Percentiles rank a stretch among this genome's conserved stretches.
phyloP scores from a whole-genome alignment of 2,329 filamentous ascomycete genomes.

The Dactylellina drechsleri region DNA sequence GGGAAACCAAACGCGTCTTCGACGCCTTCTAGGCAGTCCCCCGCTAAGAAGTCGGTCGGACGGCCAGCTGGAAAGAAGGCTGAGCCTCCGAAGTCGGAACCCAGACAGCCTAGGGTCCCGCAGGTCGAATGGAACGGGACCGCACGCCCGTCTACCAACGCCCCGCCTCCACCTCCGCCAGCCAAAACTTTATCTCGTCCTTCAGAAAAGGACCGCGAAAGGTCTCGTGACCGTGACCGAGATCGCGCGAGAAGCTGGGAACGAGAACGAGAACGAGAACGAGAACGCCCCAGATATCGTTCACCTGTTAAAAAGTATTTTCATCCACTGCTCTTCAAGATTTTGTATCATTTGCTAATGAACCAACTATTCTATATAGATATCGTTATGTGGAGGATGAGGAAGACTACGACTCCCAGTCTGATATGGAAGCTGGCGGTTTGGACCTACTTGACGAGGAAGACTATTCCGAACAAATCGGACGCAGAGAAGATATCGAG shows the following conservation, averaged over 20 bases:
- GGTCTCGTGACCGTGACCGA: conserved; percentile 14
- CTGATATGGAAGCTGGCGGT: conserved; percentile 58
- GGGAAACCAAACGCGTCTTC: conserved; percentile 17
- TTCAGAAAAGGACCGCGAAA: conserved; percentile 9
- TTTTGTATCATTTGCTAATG: conserved; percentile 5
- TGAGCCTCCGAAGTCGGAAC: conserved; percentile 23
- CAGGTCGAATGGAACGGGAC: conserved; percentile 46
- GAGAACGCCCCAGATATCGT: conserved; percentile 28
- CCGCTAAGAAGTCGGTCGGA: conserved; percentile 18
- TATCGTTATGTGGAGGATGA: conserved; percentile 56
- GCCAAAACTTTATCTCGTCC: conserved; percentile 20
- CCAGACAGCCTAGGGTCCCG: conserved; percentile 16
- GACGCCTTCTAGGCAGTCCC: conserved; percentile 20
- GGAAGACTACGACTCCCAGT: conserved; percentile 56
- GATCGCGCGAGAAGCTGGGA: conserved; percentile 27
- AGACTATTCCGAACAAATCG: conserved; percentile 54
- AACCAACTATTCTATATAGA: conserved; percentile 31
- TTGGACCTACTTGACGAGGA: conserved; percentile 58
- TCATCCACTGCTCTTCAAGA: neutral
- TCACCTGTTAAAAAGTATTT: conserved; percentile 29
- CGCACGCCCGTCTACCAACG: conserved; percentile 36
- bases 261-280: conserved; percentile 25
- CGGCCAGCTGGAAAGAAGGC: conserved; percentile 21
- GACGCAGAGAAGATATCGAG: conserved; percentile 56
- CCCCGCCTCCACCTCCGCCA: conserved; percentile 19